These are phyloP conservation scores for Starmerella apis DNA, from an alignment of 805 yeast genomes.

Conservation along the genomic window DNA sequence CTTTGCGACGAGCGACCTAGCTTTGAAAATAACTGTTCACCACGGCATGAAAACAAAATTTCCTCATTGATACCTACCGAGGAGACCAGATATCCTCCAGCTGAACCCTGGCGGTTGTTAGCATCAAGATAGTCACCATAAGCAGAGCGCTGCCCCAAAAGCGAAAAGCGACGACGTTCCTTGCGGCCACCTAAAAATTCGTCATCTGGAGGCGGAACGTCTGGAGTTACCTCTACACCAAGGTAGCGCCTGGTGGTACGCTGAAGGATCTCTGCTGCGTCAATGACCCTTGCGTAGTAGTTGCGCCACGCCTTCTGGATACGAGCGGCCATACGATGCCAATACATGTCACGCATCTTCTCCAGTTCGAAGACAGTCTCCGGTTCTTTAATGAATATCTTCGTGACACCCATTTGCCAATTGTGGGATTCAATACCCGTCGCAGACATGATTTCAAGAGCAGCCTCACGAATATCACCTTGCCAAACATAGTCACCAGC, in stretches of 20 bases:
- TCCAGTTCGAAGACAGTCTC: constrained; percentile 92
- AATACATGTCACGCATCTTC: constrained; percentile 90
- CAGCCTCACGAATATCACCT: constrained; percentile 49
- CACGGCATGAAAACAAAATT: constrained; percentile 68
- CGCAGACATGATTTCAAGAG: constrained; percentile 43
- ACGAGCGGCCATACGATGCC: constrained; percentile 97
- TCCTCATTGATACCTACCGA: constrained; percentile 59
- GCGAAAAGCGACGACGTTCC: constrained; percentile 79
- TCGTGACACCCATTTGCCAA: constrained; percentile 83
- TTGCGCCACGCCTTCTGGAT: constrained; percentile 96
- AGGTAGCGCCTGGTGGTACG: constrained; percentile 78
- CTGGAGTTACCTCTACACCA: constrained; percentile 73
- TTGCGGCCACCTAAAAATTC: constrained; percentile 52
- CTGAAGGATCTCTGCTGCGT: constrained; percentile 67
- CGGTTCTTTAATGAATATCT: constrained; percentile 91
- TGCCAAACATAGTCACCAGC: constrained; percentile 70
- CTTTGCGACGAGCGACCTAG: constrained; percentile 88
- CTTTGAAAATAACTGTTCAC: constrained; percentile 71
- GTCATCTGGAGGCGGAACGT: constrained; percentile 33
- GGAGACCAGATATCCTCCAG: constrained; percentile 63
- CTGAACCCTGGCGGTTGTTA: constrained; percentile 56
- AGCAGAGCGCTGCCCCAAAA: constrained; percentile 77
- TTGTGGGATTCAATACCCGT: constrained; percentile 67
- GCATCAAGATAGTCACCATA: constrained; percentile 92
- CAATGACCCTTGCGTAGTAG: constrained; percentile 66